Percentiles rank a stretch among this genome's conserved stretches.
Evolutionary conservation across 176 grass and related monocot genomes (phyloP).

Genomic region (Musa beccarii): DNA sequence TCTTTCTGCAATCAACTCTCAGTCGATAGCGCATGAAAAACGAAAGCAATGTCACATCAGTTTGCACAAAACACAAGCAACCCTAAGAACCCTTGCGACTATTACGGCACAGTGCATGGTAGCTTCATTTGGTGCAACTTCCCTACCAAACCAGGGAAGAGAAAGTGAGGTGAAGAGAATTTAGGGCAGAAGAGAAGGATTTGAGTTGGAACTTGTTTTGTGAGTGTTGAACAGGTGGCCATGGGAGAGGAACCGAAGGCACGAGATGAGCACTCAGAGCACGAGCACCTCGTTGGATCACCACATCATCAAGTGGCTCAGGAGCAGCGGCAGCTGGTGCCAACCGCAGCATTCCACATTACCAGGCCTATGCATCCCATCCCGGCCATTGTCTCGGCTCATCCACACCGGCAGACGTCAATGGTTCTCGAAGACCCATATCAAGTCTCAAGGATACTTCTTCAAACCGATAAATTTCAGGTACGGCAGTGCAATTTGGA

Average conservation of each 20-base stretch:
- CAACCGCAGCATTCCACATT: slow-evolving; percentile 31
- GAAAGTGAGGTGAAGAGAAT: no score
- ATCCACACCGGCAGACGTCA: slow-evolving; percentile 21
- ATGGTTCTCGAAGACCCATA: slow-evolving; percentile 38
- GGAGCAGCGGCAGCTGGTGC: background rate
- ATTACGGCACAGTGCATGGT: no score
- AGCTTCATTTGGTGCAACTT: no score
- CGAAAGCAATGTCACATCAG: no score
- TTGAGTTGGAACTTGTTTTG: no score
- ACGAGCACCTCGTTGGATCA: slow-evolving; percentile 21
- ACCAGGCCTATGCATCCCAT: slow-evolving; percentile 27
- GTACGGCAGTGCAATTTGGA: slow-evolving; percentile 17
- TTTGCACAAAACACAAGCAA: no score
- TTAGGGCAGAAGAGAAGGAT: no score
- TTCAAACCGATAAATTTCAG: slow-evolving; percentile 72
- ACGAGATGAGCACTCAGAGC: slow-evolving; percentile 25
- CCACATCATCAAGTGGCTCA: slow-evolving; percentile 30
- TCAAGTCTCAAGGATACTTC: slow-evolving; percentile 32
- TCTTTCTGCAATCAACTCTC: no score
- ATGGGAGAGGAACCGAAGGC: slow-evolving; percentile 47
- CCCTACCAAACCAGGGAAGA: no score
- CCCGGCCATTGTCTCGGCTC: slow-evolving; percentile 22
- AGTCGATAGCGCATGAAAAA: no score
- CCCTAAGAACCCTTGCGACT: no score
- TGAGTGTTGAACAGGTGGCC: slow-evolving; percentile 29